These are phyloP conservation scores for Brettanomyces sp. DNA, from an alignment of 805 yeast genomes.

Conservation along the genomic window DNA sequence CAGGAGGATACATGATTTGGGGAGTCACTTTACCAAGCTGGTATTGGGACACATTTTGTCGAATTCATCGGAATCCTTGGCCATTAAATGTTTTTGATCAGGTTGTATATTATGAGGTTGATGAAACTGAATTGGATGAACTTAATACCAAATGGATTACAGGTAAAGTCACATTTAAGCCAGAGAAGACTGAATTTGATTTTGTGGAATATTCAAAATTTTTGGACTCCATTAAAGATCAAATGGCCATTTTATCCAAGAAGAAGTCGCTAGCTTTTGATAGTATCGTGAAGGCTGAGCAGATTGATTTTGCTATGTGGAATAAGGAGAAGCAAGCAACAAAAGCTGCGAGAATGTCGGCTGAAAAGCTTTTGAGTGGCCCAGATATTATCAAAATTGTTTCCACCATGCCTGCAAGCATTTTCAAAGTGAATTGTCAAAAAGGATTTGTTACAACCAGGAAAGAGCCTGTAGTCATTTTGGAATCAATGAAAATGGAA, in stretches of 20 bases:
- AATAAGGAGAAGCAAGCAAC: constrained; percentile 14
- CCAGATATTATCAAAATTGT: constrained; percentile 16
- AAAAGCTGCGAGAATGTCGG: constrained; percentile 12
- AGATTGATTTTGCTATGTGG: constrained; percentile 15
- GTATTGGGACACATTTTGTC: constrained; percentile 27
- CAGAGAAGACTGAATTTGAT: constrained; percentile 23
- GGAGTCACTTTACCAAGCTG: constrained; percentile 22
- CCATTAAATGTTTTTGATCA: constrained; percentile 26
- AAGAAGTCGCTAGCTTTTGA: constrained; percentile 17
- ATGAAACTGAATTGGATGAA: constrained; percentile 18
- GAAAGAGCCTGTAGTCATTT: constrained; percentile 17
- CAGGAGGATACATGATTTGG: constrained; percentile 27
- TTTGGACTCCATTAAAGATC: constrained; percentile 20
- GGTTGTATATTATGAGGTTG: constrained; percentile 26
- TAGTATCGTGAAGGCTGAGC: constrained; percentile 14
- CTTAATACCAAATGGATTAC: constrained; percentile 24
- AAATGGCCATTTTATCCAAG: constrained; percentile 11
- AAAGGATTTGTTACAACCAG: constrained; percentile 15
- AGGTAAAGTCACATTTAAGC: constrained; percentile 20
- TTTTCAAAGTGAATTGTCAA: constrained; percentile 21
- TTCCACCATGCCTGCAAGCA: constrained; percentile 26
- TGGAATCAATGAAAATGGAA: constrained; percentile 31
- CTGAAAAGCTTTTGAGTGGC: constrained; percentile 13
- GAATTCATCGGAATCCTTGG: constrained; percentile 23
- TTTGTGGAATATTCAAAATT: constrained; percentile 23